These are phyloP conservation scores for Paecilomyces sp. DNA, from an alignment of 2,329 filamentous ascomycete species.

Conservation along the genomic window DNA sequence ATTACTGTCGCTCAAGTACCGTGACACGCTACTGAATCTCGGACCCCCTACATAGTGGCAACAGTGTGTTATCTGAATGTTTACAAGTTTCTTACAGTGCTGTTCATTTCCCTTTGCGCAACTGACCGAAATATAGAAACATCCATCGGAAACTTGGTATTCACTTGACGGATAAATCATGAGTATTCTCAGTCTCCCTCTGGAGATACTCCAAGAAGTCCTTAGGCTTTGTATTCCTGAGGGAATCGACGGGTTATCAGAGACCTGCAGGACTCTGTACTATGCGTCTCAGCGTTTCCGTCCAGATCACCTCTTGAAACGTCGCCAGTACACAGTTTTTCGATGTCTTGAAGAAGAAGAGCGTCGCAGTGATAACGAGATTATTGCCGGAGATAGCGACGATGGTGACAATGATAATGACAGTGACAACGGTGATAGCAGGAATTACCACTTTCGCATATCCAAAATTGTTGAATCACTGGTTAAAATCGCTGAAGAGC, in stretches of 20 bases:
- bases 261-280: background rate
- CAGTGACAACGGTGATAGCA: background rate
- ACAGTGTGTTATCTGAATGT: no score
- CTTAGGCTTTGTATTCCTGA: background rate
- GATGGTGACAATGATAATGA: background rate
- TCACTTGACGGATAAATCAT: background rate
- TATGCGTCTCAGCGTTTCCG: background rate
- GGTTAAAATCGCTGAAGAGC: background rate
- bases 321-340: background rate
- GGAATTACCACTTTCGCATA: background rate
- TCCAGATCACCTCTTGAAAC: background rate
- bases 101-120: background rate
- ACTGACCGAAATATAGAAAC: background rate
- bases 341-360: background rate
- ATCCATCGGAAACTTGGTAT: background rate
- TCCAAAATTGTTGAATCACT: background rate
- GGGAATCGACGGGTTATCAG: background rate
- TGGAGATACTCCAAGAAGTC: background rate
- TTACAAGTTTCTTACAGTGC: no score
- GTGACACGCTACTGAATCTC: no score
- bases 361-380: no score
- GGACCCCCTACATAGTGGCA: no score
- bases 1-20: no score
- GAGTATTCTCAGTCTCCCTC: background rate
- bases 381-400: background rate